Evolutionary conservation across 2,329 filamentous ascomycete species (phyloP).

Genomic region (Remersonia thermophila): DNA sequence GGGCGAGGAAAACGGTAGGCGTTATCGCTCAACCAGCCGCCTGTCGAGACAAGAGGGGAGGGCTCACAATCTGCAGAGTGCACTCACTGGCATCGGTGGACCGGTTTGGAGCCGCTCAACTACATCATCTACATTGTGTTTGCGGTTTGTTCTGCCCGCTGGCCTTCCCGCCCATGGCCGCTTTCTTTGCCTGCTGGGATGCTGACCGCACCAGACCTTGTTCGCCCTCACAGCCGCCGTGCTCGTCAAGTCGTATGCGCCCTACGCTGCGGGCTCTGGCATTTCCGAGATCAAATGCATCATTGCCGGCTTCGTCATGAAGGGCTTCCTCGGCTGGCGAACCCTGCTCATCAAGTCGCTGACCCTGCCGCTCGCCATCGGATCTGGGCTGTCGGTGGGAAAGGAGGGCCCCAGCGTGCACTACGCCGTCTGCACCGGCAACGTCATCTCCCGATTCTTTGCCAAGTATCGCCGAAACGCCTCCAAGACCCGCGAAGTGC

Average conservation of each 20-base stretch:
- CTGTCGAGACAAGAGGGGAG: too few relatives aligned
- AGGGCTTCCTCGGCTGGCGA: conserved; percentile 86
- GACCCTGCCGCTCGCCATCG: conserved; percentile 80
- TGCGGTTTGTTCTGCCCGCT: conserved; percentile 41
- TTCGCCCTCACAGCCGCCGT: conserved; percentile 75
- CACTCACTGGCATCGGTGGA: conserved; percentile 82
- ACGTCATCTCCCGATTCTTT: conserved; percentile 88
- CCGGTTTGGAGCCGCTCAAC: conserved; percentile 62
- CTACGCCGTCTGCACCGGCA: conserved; percentile 94
- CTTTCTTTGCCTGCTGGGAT: background rate
- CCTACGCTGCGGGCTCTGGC: conserved; percentile 89
- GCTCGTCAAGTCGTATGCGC: conserved; percentile 82
- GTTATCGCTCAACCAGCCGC: too few relatives aligned
- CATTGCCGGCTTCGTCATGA: conserved; percentile 98
- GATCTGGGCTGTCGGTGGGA: conserved; percentile 83
- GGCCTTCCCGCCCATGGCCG: background rate
- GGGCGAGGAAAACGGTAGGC: conserved; percentile 71
- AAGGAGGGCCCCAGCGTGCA: conserved; percentile 99
- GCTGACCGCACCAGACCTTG: conserved; percentile 38
- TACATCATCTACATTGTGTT: conserved; percentile 83
- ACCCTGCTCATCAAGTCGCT: conserved; percentile 92
- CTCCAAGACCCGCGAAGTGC: conserved; percentile 85
- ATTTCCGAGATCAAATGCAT: conserved; percentile 99
- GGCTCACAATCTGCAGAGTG: conserved; percentile 48
- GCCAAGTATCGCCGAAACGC: conserved; percentile 85